Conservation (phyloP, 148 eudicot genomes). For the Heliosperma pusillum region DNA sequence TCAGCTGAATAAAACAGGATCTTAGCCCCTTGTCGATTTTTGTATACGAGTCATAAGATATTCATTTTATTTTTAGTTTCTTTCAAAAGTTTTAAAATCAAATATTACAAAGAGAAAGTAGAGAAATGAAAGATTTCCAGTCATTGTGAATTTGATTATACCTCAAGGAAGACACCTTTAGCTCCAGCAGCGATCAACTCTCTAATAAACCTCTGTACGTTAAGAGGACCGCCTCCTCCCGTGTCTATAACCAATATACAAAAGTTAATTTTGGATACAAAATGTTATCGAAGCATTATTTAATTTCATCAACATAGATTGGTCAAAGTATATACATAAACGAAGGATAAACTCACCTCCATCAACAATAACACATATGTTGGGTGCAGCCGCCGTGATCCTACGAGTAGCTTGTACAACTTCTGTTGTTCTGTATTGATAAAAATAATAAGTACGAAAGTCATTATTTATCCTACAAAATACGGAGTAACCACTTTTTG, state of each 20-base stretch:
- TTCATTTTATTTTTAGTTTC: no score
- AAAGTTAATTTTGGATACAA: background rate
- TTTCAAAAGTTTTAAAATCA: no score
- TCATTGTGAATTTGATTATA: conserved; percentile 10
- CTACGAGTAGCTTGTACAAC: conserved; percentile 27
- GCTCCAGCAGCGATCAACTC: conserved; percentile 43
- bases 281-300: background rate
- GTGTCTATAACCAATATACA: conserved; percentile 25
- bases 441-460: no score
- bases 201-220: conserved; percentile 35
- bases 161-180: conserved; percentile 48
- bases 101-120: no score
- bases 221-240: conserved; percentile 41
- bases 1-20: no score
- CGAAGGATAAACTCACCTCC: conserved; percentile 17
- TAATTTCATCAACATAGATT: background rate
- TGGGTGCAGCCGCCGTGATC: conserved; percentile 24
- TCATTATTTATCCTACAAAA: background rate
- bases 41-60: no score
- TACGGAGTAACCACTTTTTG: no score
- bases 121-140: no score
- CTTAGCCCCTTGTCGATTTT: no score
- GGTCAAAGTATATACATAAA: background rate
- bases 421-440: conserved; percentile 28
- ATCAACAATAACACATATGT: conserved; percentile 21